Evolutionary conservation across 2,329 filamentous ascomycete genomes (phyloP), one percentile per base, ranked within the genome.

Genomic region (Colletotrichum nymphaeae): DNA sequence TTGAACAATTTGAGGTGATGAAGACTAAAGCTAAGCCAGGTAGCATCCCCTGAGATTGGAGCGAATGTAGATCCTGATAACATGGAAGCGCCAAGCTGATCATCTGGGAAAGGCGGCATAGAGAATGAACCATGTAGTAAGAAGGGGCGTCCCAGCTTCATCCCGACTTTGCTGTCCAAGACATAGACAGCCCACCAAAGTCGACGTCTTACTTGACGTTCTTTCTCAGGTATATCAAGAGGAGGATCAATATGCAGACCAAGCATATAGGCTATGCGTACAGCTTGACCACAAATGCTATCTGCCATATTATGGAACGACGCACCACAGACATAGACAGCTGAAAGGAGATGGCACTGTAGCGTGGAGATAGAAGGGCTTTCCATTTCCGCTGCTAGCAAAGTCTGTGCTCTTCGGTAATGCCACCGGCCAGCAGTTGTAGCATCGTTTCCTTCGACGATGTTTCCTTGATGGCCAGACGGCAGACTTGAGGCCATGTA

Each of bases 141-240:
- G n/a, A 84, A 84, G 1, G 86, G 86, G 0, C 86, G 83, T 3
- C 87, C 86, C 2, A 88, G 80, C 70, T 87, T 86, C 79, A 85
- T 84, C 71, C 81, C 82, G 2, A 79, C 82, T 75, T 87, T 87
- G 71, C 79, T 83, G 63, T 90, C 88, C 19, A 88, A 77, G 1
- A 81, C 79, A 76, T 84, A 89, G 1, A 90, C 76, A 1, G 78
- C 79, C 87, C 87, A 90, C 88, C 88, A 90, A 14, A 90, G 72
- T 0, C 87, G 81, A 74, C 84, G 87, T 5, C 85, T 84, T 71
- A 88, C 77, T 74, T 88, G 87, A 22, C 82, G 76, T 62, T 85
- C 78, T 0, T 72, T 63, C 4, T 67, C 73, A 0, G 83, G 78
- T 62, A 86, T 72, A 60, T 78, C 74, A 9, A 74, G 68, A 0